Conservation (phyloP, 2,329 filamentous ascomycete genomes). For the Dactylellina sp. region DNA sequence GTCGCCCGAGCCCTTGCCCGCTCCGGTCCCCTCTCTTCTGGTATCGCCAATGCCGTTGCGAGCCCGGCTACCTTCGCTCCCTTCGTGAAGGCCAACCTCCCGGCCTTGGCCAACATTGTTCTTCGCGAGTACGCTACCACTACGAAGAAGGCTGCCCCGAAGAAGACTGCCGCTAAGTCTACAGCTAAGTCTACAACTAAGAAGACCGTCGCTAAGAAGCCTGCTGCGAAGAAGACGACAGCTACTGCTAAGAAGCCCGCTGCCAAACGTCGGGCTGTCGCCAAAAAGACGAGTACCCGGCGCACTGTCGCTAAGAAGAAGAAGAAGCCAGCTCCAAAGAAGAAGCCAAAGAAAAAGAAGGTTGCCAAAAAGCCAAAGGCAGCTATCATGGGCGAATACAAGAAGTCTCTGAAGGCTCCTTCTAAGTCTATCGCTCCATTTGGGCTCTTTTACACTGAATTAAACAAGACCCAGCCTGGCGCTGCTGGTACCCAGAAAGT, state of each 20-base stretch:
- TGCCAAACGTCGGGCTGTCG: slow-evolving; percentile 35
- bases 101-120: slow-evolving; percentile 35
- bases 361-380: slow-evolving; percentile 21
- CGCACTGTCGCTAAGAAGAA: slow-evolving; percentile 45
- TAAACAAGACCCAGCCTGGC: slow-evolving; percentile 3
- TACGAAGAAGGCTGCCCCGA: slow-evolving; percentile 35
- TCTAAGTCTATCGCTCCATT: slow-evolving; percentile 6
- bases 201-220: slow-evolving; percentile 35
- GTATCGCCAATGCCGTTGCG: slow-evolving; percentile 36
- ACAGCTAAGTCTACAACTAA: slow-evolving; percentile 18
- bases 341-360: slow-evolving; percentile 34
- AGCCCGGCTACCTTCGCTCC: slow-evolving; percentile 44
- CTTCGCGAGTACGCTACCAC: slow-evolving; percentile 53
- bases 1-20: slow-evolving; percentile 49
- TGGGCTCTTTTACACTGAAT: slow-evolving; percentile 26
- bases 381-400: slow-evolving; percentile 8
- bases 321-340: slow-evolving; percentile 38
- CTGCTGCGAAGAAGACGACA: slow-evolving; percentile 34
- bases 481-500: background rate
- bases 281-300: slow-evolving; percentile 48
- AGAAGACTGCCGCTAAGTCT: slow-evolving; percentile 21
- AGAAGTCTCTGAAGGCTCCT: slow-evolving; percentile 36
- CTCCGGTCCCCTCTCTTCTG: slow-evolving; percentile 47
- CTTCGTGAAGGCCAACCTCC: slow-evolving; percentile 54
- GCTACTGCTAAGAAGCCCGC: slow-evolving; percentile 43